phyloP scores from a whole-genome alignment of 352 stramenopile species.

The Pythium brachiatum region DNA sequence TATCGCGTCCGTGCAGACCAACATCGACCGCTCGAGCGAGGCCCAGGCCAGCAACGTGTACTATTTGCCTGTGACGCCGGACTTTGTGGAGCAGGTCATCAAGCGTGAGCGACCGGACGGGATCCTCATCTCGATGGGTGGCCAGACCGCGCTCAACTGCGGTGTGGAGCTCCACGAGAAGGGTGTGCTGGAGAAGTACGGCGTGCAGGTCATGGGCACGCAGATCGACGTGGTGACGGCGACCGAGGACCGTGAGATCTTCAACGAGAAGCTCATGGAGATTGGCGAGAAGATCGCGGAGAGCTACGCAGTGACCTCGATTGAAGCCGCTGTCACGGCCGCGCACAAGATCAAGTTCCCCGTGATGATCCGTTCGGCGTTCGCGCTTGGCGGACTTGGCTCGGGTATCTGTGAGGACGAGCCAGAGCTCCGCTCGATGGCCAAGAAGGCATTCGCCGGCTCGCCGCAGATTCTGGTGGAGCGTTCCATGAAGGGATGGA shows the following conservation, averaged over 20 bases:
- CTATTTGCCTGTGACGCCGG: slow-evolving; percentile 91
- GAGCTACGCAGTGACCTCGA: slow-evolving; percentile 87
- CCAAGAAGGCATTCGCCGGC: slow-evolving; percentile 71
- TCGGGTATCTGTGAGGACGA: slow-evolving; percentile 95
- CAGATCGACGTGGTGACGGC: slow-evolving; percentile 96
- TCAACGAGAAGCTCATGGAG: slow-evolving; percentile 93
- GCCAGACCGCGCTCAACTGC: slow-evolving; percentile 97
- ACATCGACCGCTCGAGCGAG: slow-evolving; percentile 90
- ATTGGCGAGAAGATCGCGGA: slow-evolving; percentile 96
- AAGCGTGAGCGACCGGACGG: slow-evolving; percentile 97
- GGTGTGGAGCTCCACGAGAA: slow-evolving; percentile 95
- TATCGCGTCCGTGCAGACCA: slow-evolving; percentile 96
- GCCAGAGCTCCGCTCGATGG: slow-evolving; percentile 58
- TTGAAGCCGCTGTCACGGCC: slow-evolving; percentile 91
- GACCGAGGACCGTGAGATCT: slow-evolving; percentile 98
- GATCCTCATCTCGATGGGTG: slow-evolving; percentile 98
- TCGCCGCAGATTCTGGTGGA: slow-evolving; percentile 98
- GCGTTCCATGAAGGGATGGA: slow-evolving; percentile 96
- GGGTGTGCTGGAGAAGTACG: slow-evolving; percentile 93
- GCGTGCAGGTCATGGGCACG: slow-evolving; percentile 95
- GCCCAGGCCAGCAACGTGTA: slow-evolving; percentile 93
- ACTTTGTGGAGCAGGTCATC: slow-evolving; percentile 92
- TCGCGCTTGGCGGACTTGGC: slow-evolving; percentile 96
- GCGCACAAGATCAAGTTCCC: slow-evolving; percentile 98
- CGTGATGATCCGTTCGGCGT: slow-evolving; percentile 96